Conservation (phyloP, 192 early-diverging fungal species). For the Coemansia sp. region DNA sequence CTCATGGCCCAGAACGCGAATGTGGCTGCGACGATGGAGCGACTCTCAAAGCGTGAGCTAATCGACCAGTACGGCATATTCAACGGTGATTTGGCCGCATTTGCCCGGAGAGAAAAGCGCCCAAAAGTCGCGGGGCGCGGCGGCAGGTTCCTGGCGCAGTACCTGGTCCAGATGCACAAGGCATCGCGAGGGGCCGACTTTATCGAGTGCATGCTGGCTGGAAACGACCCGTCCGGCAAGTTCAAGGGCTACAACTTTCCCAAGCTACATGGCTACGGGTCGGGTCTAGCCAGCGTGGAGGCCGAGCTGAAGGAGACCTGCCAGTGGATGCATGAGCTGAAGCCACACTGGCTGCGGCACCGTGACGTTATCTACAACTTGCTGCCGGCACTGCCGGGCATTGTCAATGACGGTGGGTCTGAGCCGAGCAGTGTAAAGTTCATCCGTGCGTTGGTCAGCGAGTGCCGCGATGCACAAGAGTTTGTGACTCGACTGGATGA, state of each 20-base stretch:
- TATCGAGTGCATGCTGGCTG: slow-evolving; percentile 23
- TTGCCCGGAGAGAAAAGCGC: slow-evolving; percentile 6
- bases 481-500: slow-evolving; percentile 13
- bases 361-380: slow-evolving; percentile 22
- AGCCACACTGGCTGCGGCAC: slow-evolving; percentile 17
- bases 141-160: slow-evolving; percentile 13
- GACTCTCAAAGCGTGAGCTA: slow-evolving; percentile 11
- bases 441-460: slow-evolving; percentile 10
- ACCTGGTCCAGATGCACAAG: slow-evolving; percentile 10
- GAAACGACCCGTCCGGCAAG: slow-evolving; percentile 22
- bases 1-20: slow-evolving; percentile 3
- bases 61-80: slow-evolving; percentile 37
- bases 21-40: slow-evolving; percentile 2
- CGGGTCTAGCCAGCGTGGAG: slow-evolving; percentile 22
- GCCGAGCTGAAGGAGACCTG: slow-evolving; percentile 17
- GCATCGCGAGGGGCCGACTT: slow-evolving; percentile 24
- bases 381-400: slow-evolving; percentile 22
- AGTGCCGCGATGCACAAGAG: slow-evolving; percentile 3
- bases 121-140: slow-evolving; percentile 8
- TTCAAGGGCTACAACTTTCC: slow-evolving; percentile 41
- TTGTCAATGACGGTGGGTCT: background rate
- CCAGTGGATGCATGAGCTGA: slow-evolving; percentile 1
- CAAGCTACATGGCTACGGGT: slow-evolving; percentile 8
- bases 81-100: slow-evolving; percentile 26
- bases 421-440: slow-evolving; percentile 8